Evolutionary conservation across 768 basidiomycete genomes (phyloP).

Genomic region (Agrocybe praecox): DNA sequence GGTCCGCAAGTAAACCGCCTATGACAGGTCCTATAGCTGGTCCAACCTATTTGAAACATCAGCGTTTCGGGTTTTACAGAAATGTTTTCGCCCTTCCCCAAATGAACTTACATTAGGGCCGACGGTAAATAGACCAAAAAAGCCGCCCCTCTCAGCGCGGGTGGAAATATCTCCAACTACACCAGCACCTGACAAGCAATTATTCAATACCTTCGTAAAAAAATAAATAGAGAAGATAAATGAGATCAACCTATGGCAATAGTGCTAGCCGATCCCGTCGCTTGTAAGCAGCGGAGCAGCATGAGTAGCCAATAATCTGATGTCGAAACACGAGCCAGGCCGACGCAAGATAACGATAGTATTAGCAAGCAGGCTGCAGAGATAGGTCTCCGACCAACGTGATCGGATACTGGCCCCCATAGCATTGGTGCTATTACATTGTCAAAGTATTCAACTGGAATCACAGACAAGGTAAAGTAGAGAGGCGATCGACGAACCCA

Average conservation of each 20-base stretch:
- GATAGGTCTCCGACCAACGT: too few species aligned
- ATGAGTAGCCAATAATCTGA: too few species aligned
- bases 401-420: constrained; percentile 75
- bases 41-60: constrained; percentile 44
- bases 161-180: constrained; percentile 79
- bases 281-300: constrained; percentile 79
- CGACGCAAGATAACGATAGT: constrained; percentile 67
- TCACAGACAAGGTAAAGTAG: background rate
- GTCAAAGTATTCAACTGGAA: background rate
- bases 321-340: constrained; percentile 49
- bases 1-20: constrained; percentile 57
- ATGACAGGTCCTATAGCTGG: constrained; percentile 65
- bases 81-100: too few species aligned
- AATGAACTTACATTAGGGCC: constrained; percentile 56
- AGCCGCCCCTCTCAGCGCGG: constrained; percentile 73
- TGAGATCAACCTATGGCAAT: constrained; percentile 60
- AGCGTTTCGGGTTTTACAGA: too few species aligned
- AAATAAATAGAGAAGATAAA: background rate
- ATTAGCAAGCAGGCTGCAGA: constrained; percentile 65
- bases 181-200: constrained; percentile 55
- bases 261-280: constrained; percentile 78
- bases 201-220: background rate
- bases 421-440: constrained; percentile 56
- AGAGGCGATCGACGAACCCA: constrained; percentile 39
- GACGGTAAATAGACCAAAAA: constrained; percentile 65